Evolutionary conservation across 2,329 filamentous ascomycete genomes (phyloP).

Genomic region (Alternaria longipes): DNA sequence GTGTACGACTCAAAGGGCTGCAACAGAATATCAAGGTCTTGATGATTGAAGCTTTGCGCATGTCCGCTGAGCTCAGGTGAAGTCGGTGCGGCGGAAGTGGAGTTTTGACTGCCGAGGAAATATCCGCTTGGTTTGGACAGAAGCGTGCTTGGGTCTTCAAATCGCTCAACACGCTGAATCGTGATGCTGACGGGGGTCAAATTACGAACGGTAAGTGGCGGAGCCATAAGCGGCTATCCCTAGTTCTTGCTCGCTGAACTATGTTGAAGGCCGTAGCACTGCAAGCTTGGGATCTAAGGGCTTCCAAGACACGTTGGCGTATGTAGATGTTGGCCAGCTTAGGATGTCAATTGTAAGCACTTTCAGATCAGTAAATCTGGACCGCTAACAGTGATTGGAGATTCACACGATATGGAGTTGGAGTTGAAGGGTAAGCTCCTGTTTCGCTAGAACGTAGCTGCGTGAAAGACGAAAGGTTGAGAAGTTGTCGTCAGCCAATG

Average conservation of each 20-base stretch:
- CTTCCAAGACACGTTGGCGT: neutral
- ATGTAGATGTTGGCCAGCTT: neutral
- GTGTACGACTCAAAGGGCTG: slow-evolving; percentile 72
- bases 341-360: neutral
- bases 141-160: slow-evolving; percentile 64
- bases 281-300: neutral
- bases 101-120: slow-evolving; percentile 42
- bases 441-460: neutral
- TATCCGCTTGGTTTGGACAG: slow-evolving; percentile 44
- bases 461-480: neutral
- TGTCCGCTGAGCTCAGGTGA: slow-evolving; percentile 61
- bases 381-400: neutral
- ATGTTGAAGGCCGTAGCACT: neutral
- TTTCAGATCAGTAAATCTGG: neutral
- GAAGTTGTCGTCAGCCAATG: slow-evolving; percentile 11
- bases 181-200: slow-evolving; percentile 77
- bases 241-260: neutral
- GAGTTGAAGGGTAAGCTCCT: neutral
- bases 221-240: slow-evolving; percentile 28
- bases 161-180: slow-evolving; percentile 77
- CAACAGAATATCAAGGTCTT: slow-evolving; percentile 70
- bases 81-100: slow-evolving; percentile 42
- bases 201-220: slow-evolving; percentile 79
- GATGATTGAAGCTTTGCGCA: slow-evolving; percentile 67
- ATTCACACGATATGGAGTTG: neutral